A percentile compares a stretch with the other conserved stretches of the same genome.
Conservation (phyloP, 1,139 yeast species). For the Debaryomycetaceae sp. region DNA sequence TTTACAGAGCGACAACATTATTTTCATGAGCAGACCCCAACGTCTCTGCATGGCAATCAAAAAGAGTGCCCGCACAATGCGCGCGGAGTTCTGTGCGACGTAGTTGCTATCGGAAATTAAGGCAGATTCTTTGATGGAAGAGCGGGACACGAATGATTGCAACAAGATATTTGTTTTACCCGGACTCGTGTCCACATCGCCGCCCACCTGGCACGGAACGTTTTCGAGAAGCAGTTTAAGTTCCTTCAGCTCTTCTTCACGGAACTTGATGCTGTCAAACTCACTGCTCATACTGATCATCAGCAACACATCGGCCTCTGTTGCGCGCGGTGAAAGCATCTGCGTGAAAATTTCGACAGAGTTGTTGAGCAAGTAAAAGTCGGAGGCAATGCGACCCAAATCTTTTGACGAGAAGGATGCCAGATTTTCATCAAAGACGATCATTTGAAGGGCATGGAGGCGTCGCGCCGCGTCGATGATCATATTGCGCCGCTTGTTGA, state of each 20-base stretch:
- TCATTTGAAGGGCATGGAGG: slow-evolving; percentile 82
- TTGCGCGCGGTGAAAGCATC: slow-evolving; percentile 71
- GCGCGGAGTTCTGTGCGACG: slow-evolving; percentile 90
- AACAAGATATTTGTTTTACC: slow-evolving; percentile 82
- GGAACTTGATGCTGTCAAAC: slow-evolving; percentile 78
- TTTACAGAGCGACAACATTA: slow-evolving; percentile 72
- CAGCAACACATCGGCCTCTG: slow-evolving; percentile 86
- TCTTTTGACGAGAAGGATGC: slow-evolving; percentile 78
- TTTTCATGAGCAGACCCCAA: slow-evolving; percentile 76
- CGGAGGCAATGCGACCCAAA: slow-evolving; percentile 89
- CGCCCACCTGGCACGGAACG: slow-evolving; percentile 75
- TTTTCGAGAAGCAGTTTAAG: slow-evolving; percentile 50
- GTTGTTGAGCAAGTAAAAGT: slow-evolving; percentile 76
- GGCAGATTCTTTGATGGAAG: slow-evolving; percentile 65
- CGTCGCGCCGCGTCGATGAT: slow-evolving; percentile 71
- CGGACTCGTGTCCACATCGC: slow-evolving; percentile 63
- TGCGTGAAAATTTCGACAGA: slow-evolving; percentile 86
- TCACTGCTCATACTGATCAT: slow-evolving; percentile 91
- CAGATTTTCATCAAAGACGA: slow-evolving; percentile 78
- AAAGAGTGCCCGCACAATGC: slow-evolving; percentile 87
- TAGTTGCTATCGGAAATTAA: slow-evolving; percentile 79
- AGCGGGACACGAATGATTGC: slow-evolving; percentile 80
- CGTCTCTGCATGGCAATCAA: slow-evolving; percentile 75
- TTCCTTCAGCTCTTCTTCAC: slow-evolving; percentile 82
- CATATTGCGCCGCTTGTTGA: slow-evolving; percentile 64